A percentile compares a stretch with the other conserved stretches of the same genome.
phyloP scores from a whole-genome alignment of 192 early-diverging fungal species.

The Pecoramyces ruminantium region DNA sequence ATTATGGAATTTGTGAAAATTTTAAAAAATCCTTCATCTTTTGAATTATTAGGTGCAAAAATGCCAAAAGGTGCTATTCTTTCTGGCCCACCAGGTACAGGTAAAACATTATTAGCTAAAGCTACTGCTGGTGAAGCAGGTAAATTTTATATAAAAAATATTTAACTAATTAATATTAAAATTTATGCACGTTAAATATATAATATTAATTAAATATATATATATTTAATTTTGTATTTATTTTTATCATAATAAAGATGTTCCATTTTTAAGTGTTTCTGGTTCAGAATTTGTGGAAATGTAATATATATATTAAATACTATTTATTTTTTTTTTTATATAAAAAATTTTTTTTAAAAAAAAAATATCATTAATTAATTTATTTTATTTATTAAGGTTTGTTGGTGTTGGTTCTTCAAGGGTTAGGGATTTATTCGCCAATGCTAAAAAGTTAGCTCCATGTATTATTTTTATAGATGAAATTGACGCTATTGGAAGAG shows the following conservation, averaged over 20 bases:
- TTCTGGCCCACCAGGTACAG: constrained; percentile 78
- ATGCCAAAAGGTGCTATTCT: constrained; percentile 97
- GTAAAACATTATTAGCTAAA: constrained; percentile 97
- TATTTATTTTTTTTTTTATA: neutral
- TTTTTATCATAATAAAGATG: constrained; percentile 6
- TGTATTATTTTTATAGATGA: constrained; percentile 99
- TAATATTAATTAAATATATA: too few species aligned
- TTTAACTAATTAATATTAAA: too few species aligned
- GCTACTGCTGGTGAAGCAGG: constrained; percentile 98
- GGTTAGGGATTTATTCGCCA: constrained; percentile 91
- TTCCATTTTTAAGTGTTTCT: constrained; percentile 94
- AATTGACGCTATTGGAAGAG: constrained; percentile 93
- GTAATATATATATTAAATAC: constrained; percentile 10
- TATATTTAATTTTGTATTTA: too few species aligned
- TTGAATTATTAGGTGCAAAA: constrained; percentile 89
- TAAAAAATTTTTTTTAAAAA: too few species aligned
- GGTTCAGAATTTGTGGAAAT: constrained; percentile 99
- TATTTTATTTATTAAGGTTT: constrained; percentile 25
- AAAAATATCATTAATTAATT: too few species aligned
- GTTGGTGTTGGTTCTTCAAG: constrained; percentile 89
- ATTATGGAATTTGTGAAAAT: constrained; percentile 99
- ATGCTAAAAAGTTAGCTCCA: constrained; percentile 90
- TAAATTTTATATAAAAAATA: neutral
- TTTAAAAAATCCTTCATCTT: constrained; percentile 68
- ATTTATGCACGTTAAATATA: too few species aligned